Evolutionary conservation across 164 flowering plant species (phyloP).

Genomic region (Sedum album): DNA sequence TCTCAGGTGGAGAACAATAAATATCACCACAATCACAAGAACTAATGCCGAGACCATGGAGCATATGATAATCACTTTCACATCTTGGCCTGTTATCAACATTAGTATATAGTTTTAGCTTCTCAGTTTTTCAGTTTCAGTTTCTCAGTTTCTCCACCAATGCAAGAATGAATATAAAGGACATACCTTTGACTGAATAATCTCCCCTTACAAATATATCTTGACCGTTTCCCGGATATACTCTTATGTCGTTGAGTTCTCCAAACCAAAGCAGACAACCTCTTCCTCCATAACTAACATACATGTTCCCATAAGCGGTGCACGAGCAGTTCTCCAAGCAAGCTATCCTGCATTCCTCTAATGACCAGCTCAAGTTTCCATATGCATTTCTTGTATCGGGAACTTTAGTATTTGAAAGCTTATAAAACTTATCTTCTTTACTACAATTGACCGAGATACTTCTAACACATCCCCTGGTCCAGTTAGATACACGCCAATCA

Average conservation of each 20-base stretch:
- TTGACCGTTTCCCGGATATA: constrained; percentile 15
- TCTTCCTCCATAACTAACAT: constrained; percentile 12
- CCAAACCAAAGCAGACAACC: constrained; percentile 30
- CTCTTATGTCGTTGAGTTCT: constrained; percentile 16
- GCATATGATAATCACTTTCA: background rate
- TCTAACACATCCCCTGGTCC: constrained; percentile 31
- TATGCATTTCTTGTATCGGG: constrained; percentile 22
- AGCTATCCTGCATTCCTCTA: constrained; percentile 17
- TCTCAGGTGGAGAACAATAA: background rate
- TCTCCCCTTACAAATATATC: constrained; percentile 22
- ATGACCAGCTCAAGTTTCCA: constrained; percentile 7
- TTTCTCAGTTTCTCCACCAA: background rate
- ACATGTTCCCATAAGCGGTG: constrained; percentile 20
- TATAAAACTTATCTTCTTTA: constrained; percentile 23
- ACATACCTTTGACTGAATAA: constrained; percentile 8
- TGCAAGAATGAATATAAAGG: too few species aligned
- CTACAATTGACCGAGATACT: constrained; percentile 15
- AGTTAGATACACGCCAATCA: constrained; percentile 22
- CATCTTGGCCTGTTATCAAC: background rate
- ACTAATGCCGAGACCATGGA: background rate
- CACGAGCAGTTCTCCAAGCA: constrained; percentile 41
- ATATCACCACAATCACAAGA: background rate
- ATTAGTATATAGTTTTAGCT: background rate
- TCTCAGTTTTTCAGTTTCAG: background rate
- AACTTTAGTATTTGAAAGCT: constrained; percentile 14